Evolutionary conservation across 768 basidiomycete genomes (phyloP).

Genomic region (Boletus bicolor): DNA sequence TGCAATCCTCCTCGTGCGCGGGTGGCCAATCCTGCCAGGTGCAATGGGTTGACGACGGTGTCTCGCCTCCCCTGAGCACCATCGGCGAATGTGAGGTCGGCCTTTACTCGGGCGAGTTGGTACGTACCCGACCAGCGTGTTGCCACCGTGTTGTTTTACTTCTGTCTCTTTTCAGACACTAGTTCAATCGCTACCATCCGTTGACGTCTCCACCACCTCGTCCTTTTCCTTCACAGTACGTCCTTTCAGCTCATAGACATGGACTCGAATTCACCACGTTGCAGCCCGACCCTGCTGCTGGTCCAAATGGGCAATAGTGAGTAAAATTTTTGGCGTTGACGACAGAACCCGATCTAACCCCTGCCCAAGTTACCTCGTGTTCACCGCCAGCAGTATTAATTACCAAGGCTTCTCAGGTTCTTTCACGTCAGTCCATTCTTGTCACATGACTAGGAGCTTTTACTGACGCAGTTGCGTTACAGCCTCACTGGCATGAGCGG

Average conservation of each 20-base stretch:
- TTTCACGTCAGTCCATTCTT: conserved; percentile 46
- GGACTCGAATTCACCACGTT: background rate
- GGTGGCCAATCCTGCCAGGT: conserved; percentile 55
- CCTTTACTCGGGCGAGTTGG: conserved; percentile 56
- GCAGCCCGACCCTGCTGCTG: conserved; percentile 55
- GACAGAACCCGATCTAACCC: conserved; percentile 2
- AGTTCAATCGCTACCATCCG: conserved; percentile 53
- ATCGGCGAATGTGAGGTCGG: conserved; percentile 55
- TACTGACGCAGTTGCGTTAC: conserved; percentile 6
- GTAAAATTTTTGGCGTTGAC: conserved; percentile 17
- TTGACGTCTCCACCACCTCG: conserved; percentile 46
- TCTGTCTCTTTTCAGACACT: conserved; percentile 40
- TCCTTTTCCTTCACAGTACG: conserved; percentile 59
- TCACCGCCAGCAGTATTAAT: conserved; percentile 38
- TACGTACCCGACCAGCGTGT: conserved; percentile 27
- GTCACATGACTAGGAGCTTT: background rate
- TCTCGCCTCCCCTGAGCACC: conserved; percentile 41
- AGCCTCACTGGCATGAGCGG: conserved; percentile 63
- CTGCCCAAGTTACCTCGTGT: conserved; percentile 54
- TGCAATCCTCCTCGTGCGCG: conserved; percentile 41
- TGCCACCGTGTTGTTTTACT: background rate
- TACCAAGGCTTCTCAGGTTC: conserved; percentile 49
- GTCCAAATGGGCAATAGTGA: conserved; percentile 57
- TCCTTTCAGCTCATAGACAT: background rate
- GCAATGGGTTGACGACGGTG: conserved; percentile 64